These are phyloP conservation scores for Dysphania ambrosioides DNA, from an alignment of 148 eudicot genomes.

Conservation along the genomic window DNA sequence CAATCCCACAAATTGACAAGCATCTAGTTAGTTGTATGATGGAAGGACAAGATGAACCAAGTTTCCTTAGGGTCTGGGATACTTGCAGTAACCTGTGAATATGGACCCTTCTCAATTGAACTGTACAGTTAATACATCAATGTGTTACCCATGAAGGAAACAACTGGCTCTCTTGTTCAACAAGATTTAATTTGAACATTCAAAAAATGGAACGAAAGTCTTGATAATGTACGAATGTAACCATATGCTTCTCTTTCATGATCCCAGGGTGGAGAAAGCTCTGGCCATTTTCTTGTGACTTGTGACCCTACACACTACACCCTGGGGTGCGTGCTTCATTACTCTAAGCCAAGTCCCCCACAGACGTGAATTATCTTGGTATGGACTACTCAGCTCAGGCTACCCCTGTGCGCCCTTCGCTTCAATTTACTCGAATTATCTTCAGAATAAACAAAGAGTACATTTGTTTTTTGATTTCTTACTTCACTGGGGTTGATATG, in stretches of 20 bases:
- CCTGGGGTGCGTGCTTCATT: constrained; percentile 8
- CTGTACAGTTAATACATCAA: constrained; percentile 4
- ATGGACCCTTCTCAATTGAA: constrained; percentile 13
- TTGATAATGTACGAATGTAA: background rate
- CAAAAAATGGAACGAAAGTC: background rate
- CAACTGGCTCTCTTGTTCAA: constrained; percentile 12
- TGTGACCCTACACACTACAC: too few species aligned
- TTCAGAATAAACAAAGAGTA: too few species aligned
- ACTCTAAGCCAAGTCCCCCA: background rate
- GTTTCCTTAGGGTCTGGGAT: background rate
- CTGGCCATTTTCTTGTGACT: constrained; percentile 17
- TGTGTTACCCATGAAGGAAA: constrained; percentile 31
- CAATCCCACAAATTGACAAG: background rate
- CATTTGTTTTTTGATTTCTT: too few species aligned
- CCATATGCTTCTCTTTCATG: constrained; percentile 5
- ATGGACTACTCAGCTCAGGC: background rate
- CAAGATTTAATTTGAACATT: background rate
- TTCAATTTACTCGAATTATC: too few species aligned
- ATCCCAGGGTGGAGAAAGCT: constrained; percentile 3
- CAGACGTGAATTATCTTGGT: background rate
- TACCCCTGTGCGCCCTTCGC: background rate
- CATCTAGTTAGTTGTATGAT: background rate
- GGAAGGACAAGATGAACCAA: constrained; percentile 7
- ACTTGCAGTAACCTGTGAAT: background rate
- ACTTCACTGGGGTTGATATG: too few species aligned